phyloP scores from a whole-genome alignment of 1,284 basidiomycete species.

The Pseudozyma sp. region DNA sequence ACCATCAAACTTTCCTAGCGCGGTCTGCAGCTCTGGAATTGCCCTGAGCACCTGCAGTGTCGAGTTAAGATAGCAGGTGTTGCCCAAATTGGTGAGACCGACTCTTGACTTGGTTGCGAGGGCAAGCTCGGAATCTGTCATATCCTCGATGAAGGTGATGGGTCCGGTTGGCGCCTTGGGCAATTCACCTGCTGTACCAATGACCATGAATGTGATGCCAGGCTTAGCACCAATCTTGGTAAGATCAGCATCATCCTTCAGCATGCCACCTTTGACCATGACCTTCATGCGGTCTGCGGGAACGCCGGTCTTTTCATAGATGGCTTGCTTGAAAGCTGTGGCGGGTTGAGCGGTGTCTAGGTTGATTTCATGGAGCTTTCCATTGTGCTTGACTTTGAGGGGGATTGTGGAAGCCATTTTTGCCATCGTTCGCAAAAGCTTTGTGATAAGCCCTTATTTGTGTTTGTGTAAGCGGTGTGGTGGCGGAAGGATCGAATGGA shows the following conservation, averaged over 20 bases:
- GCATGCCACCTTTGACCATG: conserved; percentile 92
- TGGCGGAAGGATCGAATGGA: not conserved
- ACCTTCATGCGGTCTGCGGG: conserved; percentile 93
- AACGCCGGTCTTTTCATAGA: conserved; percentile 85
- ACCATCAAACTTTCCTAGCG: conserved; percentile 54
- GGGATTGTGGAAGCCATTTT: conserved; percentile 66
- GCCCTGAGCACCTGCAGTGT: conserved; percentile 90
- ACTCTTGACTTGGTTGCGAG: conserved; percentile 73
- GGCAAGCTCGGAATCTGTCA: conserved; percentile 84
- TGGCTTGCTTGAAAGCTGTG: conserved; percentile 81
- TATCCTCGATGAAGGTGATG: conserved; percentile 85
- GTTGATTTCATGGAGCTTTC: conserved; percentile 73
- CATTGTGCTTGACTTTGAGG: conserved; percentile 91
- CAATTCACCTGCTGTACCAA: conserved; percentile 87
- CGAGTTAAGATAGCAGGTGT: conserved; percentile 96
- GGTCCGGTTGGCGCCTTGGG: conserved; percentile 85
- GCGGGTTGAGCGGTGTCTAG: conserved; percentile 80
- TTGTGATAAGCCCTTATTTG: not conserved
- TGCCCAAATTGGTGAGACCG: conserved; percentile 73
- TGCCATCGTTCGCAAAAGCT: conserved; percentile 41
- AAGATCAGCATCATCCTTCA: conserved; percentile 85
- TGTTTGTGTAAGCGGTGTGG: not conserved
- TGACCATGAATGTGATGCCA: conserved; percentile 65
- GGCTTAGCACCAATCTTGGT: conserved; percentile 83
- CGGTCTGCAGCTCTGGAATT: conserved; percentile 83